Base-by-base conservation (phyloP, 2,329 filamentous ascomycete genomes). In the Myrmaecium sp. region DNA sequence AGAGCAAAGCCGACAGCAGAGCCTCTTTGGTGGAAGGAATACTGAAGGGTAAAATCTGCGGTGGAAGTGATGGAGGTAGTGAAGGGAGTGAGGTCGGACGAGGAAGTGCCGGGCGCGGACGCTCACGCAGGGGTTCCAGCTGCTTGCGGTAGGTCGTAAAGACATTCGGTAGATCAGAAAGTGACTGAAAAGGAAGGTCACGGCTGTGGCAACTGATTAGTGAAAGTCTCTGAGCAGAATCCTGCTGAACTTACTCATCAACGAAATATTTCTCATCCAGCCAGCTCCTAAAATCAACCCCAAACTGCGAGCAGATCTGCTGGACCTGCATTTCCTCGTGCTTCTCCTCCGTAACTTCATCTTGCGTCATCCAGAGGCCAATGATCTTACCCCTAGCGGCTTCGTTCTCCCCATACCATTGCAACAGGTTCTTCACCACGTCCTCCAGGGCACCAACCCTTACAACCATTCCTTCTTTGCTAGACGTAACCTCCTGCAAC, bases 181-280 rank as follows among this genome's bases (percentile, higher is more conserved):
- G 57, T 4, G 60, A 51, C 3, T 60, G 42, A 24, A 78, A 59
- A 0, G 68, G 64, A 0, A 77, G 46, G 40, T 86, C 77, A 13
- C 70, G 70, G 37, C 77, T 83, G 28, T 13, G 19, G 6, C 25
- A 12, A 16, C 12, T 14, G 16, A n/a, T 12, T 12, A 14, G 20
- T 28, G 5, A 33, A 22, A 15, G 10, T 7, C 26, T 13, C 17
- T 18, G 15, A 5, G n/a, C 9, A 16, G 12, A 12, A 4, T 18
- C 19, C 12, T 13, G 33, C 32, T 11, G 9, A 14, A 65, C 75
- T 51, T 55, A 84, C 79, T 84, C 76, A 40, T 84, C 74, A 26
- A 84, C 60, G 32, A 73, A 73, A 38, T 79, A 84, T 44, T 84
- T 86, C 47, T 83, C 78, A 38, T 86, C 78, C 1, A 51, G 48